A percentile compares a stretch with the other conserved stretches of the same genome.
Evolutionary conservation across 202 grass and related monocot species (phyloP).

Genomic region (Schoenoplectus tabernaemontani): DNA sequence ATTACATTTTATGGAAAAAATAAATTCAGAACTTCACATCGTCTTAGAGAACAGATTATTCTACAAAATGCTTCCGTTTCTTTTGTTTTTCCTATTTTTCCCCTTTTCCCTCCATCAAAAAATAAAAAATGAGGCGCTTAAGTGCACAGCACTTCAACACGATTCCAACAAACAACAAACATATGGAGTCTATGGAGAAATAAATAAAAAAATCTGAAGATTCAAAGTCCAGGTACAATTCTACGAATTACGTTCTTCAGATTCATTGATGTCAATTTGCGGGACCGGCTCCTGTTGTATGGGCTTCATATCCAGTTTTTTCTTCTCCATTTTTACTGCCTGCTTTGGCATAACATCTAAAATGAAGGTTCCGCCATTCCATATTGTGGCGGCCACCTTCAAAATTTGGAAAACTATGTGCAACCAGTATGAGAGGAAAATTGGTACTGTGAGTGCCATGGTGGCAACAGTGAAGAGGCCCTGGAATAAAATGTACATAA

Average conservation of each 20-base stretch:
- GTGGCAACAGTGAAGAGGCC: slow-evolving; percentile 75
- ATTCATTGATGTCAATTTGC: not conserved
- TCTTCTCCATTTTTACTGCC: slow-evolving; percentile 70
- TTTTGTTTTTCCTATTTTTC: not conserved
- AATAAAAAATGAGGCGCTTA: not conserved
- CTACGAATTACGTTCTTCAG: not conserved
- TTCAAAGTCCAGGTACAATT: not conserved
- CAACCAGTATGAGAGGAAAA: slow-evolving; percentile 82
- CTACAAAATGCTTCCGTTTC: not conserved
- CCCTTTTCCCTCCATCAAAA: too few species aligned
- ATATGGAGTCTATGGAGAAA: not conserved
- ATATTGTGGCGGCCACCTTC: slow-evolving; percentile 75
- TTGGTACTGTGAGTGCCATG: slow-evolving; percentile 69
- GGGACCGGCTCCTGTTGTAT: slow-evolving; percentile 14
- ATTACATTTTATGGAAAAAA: not conserved
- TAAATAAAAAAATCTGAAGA: not conserved
- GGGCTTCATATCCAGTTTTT: slow-evolving; percentile 63
- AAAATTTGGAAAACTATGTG: slow-evolving; percentile 79
- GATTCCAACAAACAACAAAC: not conserved
- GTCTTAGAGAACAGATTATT: not conserved
- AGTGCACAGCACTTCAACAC: too few species aligned
- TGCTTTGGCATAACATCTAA: slow-evolving; percentile 79
- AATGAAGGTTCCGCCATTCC: slow-evolving; percentile 94
- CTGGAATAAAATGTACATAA: slow-evolving; percentile 90
- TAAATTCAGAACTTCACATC: not conserved